Conservation (phyloP, 1,139 yeast genomes). For the Blastobotrys niveus region DNA sequence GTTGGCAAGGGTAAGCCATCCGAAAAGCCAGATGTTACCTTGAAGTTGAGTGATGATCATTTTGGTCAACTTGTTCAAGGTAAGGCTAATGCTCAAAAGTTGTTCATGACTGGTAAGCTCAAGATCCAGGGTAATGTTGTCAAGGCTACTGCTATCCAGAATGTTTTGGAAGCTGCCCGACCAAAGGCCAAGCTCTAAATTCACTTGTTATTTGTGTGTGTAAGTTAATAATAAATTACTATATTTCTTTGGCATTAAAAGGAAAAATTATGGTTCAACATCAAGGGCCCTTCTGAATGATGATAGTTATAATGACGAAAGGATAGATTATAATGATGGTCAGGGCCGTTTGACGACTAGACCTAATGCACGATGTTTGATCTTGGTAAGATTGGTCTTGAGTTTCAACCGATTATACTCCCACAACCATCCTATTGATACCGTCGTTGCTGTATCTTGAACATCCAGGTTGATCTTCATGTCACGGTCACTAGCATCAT, state of each 20-base stretch:
- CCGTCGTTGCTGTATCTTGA: background rate
- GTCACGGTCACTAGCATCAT: background rate
- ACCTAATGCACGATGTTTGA: constrained; percentile 3
- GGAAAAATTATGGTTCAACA: no score
- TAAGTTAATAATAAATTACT: background rate
- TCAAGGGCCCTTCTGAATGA: no score
- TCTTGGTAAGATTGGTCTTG: background rate
- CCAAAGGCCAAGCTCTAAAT: constrained; percentile 39
- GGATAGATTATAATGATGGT: background rate
- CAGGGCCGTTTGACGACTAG: background rate
- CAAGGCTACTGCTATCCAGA: constrained; percentile 79
- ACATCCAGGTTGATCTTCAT: background rate
- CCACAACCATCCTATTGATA: background rate
- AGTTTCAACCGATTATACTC: constrained; percentile 4
- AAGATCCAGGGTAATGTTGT: constrained; percentile 85
- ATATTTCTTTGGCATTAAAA: background rate
- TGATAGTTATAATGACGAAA: no score
- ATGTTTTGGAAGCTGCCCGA: constrained; percentile 61
- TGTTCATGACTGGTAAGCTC: constrained; percentile 77
- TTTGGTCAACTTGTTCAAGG: constrained; percentile 68
- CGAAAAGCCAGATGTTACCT: constrained; percentile 58
- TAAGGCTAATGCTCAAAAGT: constrained; percentile 77
- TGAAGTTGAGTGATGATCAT: constrained; percentile 52
- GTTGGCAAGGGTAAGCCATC: constrained; percentile 45
- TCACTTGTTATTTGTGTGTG: background rate